Conservation (phyloP, 2,329 filamentous ascomycete species). For the Fusarium goolgardi region DNA sequence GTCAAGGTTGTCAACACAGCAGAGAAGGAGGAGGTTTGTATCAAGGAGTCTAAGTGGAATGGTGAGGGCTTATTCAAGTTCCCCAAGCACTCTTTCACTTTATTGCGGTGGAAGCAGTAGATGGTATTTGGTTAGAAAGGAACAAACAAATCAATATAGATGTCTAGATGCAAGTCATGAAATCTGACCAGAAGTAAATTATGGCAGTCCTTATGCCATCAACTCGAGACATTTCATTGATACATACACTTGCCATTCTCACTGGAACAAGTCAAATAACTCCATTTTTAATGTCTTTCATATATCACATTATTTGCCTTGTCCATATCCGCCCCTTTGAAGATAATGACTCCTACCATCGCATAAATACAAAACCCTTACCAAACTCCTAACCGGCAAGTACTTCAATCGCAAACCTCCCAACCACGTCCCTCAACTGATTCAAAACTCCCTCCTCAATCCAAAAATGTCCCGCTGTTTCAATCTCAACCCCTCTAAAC, state of each 20-base stretch:
- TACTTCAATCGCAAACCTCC: constrained; percentile 45
- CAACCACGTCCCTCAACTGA: constrained; percentile 44
- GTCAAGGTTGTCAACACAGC: constrained; percentile 72
- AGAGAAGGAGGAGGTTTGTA: constrained; percentile 68
- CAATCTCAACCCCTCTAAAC: constrained; percentile 62
- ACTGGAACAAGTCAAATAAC: not conserved
- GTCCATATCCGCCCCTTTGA: constrained; percentile 59
- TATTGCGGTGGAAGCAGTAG: constrained; percentile 69
- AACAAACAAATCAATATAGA: not conserved
- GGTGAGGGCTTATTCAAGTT: constrained; percentile 72
- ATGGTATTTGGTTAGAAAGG: not conserved
- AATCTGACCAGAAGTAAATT: not conserved
- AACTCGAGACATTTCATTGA: too few species aligned
- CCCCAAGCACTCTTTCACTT: constrained; percentile 75
- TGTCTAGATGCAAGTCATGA: constrained; percentile 7
- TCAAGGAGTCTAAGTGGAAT: constrained; percentile 65
- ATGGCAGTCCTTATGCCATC: too few species aligned
- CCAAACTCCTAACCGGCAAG: constrained; percentile 15
- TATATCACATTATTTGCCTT: not conserved
- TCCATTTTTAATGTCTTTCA: not conserved
- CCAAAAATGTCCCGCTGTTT: constrained; percentile 73
- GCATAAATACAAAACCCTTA: not conserved
- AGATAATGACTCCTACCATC: not conserved
- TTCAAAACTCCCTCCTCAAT: constrained; percentile 62
- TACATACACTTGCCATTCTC: not conserved